These are phyloP conservation scores for Sclerotinia spermophila DNA, from an alignment of 2,329 filamentous ascomycete species.

Conservation along the genomic window DNA sequence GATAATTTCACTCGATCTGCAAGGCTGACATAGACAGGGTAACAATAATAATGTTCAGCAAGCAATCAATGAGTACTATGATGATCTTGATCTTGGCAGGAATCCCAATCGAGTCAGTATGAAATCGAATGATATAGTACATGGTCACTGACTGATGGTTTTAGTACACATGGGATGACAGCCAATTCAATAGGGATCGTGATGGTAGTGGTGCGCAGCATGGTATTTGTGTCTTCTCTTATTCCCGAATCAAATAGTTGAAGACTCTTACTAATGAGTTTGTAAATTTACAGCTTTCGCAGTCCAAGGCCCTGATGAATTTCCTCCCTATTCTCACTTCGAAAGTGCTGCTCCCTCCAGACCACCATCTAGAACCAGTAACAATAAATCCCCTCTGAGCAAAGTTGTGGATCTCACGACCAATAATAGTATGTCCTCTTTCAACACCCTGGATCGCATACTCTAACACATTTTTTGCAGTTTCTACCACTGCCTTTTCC, in stretches of 20 bases:
- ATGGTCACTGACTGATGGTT: neutral
- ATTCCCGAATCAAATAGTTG: neutral
- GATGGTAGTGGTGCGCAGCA: constrained; percentile 45
- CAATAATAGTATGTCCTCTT: constrained; percentile 31
- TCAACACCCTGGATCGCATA: neutral
- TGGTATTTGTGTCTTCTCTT: constrained; percentile 43
- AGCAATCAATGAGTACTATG: constrained; percentile 52
- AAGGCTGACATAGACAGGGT: constrained; percentile 35
- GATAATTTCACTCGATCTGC: neutral
- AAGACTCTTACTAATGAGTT: neutral
- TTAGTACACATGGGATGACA: constrained; percentile 54
- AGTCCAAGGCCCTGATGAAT: constrained; percentile 20
- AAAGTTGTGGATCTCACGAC: constrained; percentile 49
- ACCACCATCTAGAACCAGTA: constrained; percentile 56
- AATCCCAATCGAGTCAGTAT: constrained; percentile 39
- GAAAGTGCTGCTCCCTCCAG: constrained; percentile 42
- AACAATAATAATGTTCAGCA: constrained; percentile 47
- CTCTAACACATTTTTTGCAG: constrained; percentile 6
- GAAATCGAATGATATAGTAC: neutral
- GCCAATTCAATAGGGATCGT: constrained; percentile 49
- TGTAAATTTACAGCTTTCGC: constrained; percentile 13
- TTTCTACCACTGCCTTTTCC: constrained; percentile 32
- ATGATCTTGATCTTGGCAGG: constrained; percentile 39
- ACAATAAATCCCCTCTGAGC: constrained; percentile 54
- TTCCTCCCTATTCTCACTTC: constrained; percentile 12